These are phyloP conservation scores for Diatrype stigma DNA, from an alignment of 2,329 filamentous ascomycete genomes.

Conservation along the genomic window DNA sequence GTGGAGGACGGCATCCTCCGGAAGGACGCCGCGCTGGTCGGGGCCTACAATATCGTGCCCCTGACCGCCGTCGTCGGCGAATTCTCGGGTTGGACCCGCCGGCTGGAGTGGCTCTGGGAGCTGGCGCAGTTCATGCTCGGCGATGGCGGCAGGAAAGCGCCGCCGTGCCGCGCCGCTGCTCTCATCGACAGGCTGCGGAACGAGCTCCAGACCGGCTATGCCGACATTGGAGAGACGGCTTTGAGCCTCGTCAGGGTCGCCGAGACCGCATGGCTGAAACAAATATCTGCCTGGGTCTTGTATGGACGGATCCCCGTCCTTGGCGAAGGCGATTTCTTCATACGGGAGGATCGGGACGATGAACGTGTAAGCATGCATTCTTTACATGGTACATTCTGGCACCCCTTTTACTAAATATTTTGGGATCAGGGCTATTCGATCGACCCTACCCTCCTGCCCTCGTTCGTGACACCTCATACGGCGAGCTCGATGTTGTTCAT, in stretches of 20 bases:
- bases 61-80: constrained; percentile 78
- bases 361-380: constrained; percentile 35
- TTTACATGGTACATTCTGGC: background rate
- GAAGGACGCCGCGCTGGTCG: constrained; percentile 74
- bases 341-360: constrained; percentile 48
- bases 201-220: constrained; percentile 82
- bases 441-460: constrained; percentile 62
- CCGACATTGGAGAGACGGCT: constrained; percentile 76
- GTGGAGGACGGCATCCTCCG: constrained; percentile 76
- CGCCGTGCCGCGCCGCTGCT: constrained; percentile 60
- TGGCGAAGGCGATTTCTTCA: constrained; percentile 82
- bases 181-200: constrained; percentile 73
- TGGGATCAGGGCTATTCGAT: constrained; percentile 52
- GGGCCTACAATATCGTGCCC: constrained; percentile 90
- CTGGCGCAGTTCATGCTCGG: constrained; percentile 64
- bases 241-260: constrained; percentile 70
- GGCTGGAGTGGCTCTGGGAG: constrained; percentile 82
- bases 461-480: constrained; percentile 70
- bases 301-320: constrained; percentile 79
- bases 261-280: constrained; percentile 87
- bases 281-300: constrained; percentile 84
- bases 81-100: constrained; percentile 81
- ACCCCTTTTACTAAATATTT: background rate
- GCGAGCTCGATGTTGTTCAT: constrained; percentile 86
- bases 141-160: constrained; percentile 28